Base-by-base conservation (phyloP, 108 stramenopile species). In the Fistulifera solaris region DNA sequence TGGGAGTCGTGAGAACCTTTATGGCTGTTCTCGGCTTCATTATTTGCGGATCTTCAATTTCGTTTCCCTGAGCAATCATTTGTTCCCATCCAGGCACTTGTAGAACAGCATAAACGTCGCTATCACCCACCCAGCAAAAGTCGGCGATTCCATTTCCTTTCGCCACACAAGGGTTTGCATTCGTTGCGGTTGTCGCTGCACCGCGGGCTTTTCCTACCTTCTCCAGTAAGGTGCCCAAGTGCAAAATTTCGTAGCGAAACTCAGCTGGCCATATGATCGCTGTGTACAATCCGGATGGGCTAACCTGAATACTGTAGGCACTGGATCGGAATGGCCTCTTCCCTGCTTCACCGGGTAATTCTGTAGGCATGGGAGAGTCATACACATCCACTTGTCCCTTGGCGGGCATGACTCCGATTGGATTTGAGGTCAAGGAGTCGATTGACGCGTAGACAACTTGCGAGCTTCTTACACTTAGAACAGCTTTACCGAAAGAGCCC, bases 121-220 rank as follows among this genome's bases (percentile, higher is more conserved):
- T 76, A 56, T 85, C 81, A 2, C 85, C 89, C 8, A 90, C 56
- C 89, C 89, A 90, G 10, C 85, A 85, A 70, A 90, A 84, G 8
- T 78, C 77, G 4, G 71, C 46, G 16, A 87, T 71, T n/a, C 67
- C 75, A 40, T 45, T 72, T 24, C 85, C 89, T 15, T 59, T 66
- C 23, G 83, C 83, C 1, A 86, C 81, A 1, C 77, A 64, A 1
- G 89, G 81, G 16, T 71, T 60, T 12, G 38, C 57, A 3, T 26
- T 18, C 6, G 38, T 40, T 1, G 53, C n/a, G 17, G 40, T 18
- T 48, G 22, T 52, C 50, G n/a, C 49, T 47, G 8, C 26, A 6
- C 24, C 21, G 18, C 19, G 27, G 59, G 44, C 52, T 66, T 65
- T 25, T 50, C 54, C 60, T 31, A 77, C 75, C 40, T 26, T 60